Percentiles rank a stretch among this genome's conserved stretches.
phyloP scores from a whole-genome alignment of 208 protist genomes.

The Acanthamoeba castellanii region DNA sequence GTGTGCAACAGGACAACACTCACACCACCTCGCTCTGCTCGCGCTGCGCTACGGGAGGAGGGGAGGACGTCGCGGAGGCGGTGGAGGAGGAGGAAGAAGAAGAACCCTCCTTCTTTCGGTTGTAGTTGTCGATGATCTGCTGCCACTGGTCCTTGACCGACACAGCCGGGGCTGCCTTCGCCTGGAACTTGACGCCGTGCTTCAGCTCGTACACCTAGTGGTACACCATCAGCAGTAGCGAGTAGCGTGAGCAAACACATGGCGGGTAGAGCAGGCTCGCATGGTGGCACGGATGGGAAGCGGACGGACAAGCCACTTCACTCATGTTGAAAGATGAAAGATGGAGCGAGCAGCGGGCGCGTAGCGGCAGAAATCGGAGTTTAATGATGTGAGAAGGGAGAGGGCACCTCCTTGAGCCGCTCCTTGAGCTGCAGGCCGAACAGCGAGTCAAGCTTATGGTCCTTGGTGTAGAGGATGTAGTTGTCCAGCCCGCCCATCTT shows the following conservation, averaged over 20 bases:
- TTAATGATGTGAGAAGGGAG: neutral
- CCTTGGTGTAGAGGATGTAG: slow-evolving; percentile 27
- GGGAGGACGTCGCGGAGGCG: neutral
- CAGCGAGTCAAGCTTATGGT: slow-evolving; percentile 3
- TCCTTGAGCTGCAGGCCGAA: neutral
- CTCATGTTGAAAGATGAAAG: too few species aligned
- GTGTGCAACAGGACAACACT: too few species aligned
- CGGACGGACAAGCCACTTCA: too few species aligned
- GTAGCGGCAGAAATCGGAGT: too few species aligned
- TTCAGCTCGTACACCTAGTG: neutral
- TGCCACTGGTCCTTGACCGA: neutral
- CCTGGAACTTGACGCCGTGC: neutral
- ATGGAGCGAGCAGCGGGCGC: too few species aligned
- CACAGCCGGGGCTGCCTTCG: neutral
- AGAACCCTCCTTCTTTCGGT: neutral
- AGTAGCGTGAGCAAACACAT: neutral
- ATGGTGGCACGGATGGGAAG: too few species aligned
- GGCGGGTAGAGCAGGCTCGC: too few species aligned
- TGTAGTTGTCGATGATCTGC: neutral
- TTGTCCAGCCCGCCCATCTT: slow-evolving; percentile 33
- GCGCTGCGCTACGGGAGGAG: neutral
- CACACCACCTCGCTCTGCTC: slow-evolving; percentile 23
- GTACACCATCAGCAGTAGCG: neutral
- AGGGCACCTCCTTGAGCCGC: neutral
- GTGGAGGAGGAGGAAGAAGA: too few species aligned